Conservation (phyloP, 495 filamentous ascomycete genomes). For the Aspergillus coremiiformis region DNA sequence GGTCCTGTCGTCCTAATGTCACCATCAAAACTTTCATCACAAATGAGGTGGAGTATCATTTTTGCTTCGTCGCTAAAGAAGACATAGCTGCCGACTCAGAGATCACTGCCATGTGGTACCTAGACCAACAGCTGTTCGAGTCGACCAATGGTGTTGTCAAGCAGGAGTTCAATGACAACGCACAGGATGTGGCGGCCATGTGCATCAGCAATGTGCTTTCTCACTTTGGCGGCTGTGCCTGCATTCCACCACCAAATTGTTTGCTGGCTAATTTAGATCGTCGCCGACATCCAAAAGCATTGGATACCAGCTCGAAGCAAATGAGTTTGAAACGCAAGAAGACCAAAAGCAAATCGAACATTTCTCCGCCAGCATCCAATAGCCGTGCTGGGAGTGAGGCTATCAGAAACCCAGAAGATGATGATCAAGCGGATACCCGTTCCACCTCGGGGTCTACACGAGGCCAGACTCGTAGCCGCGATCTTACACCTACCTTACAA, state of each 20-base stretch:
- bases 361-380: slow-evolving; percentile 67
- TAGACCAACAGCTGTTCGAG: slow-evolving; percentile 42
- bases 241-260: slow-evolving; percentile 56
- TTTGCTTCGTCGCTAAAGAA: slow-evolving; percentile 77
- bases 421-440: slow-evolving; percentile 48
- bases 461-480: slow-evolving; percentile 72
- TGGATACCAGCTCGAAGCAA: slow-evolving; percentile 27
- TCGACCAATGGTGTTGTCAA: slow-evolving; percentile 42
- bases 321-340: slow-evolving; percentile 49
- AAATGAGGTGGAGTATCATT: slow-evolving; percentile 68
- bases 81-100: slow-evolving; percentile 57
- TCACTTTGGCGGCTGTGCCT: slow-evolving; percentile 86
- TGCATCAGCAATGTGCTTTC: slow-evolving; percentile 70
- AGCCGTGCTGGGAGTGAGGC: slow-evolving; percentile 75
- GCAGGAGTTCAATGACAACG: slow-evolving; percentile 35
- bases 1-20: slow-evolving; percentile 84
- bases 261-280: slow-evolving; percentile 68
- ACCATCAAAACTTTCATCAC: slow-evolving; percentile 73
- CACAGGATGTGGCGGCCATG: slow-evolving; percentile 40
- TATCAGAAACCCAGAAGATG: slow-evolving; percentile 41
- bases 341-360: slow-evolving; percentile 48
- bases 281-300: slow-evolving; percentile 46
- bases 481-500: slow-evolving; percentile 58
- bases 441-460: slow-evolving; percentile 68
- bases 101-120: slow-evolving; percentile 62